These are phyloP conservation scores for Cardiospermum halicacabum DNA, from an alignment of 345 rosid species.

Conservation along the genomic window DNA sequence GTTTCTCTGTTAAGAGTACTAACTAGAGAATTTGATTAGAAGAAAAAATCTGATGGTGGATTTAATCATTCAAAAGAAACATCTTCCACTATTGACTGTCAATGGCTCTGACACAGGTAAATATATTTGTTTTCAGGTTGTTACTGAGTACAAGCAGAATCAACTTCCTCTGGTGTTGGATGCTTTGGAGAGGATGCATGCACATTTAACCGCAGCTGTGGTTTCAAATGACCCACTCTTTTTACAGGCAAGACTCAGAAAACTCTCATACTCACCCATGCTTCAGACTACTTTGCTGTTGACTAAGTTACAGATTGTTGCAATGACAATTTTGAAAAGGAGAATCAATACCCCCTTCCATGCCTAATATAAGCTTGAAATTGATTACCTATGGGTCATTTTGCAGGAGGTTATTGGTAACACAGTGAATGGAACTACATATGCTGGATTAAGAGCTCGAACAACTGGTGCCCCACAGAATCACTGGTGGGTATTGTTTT, in stretches of 20 bases:
- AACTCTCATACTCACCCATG: background rate
- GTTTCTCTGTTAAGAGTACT: background rate
- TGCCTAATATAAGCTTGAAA: no score
- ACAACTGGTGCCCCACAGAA: conserved; percentile 99
- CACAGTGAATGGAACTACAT: conserved; percentile 89
- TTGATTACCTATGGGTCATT: conserved; percentile 1
- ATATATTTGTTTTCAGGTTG: conserved; percentile 39
- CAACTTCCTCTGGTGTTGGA: conserved; percentile 79
- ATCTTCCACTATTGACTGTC: background rate
- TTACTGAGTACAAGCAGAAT: conserved; percentile 74
- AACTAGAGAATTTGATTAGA: no score
- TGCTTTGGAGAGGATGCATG: conserved; percentile 90
- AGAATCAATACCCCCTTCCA: background rate
- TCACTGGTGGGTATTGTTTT: conserved; percentile 60
- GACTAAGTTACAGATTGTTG: no score
- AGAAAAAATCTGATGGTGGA: no score
- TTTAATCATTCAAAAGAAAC: no score
- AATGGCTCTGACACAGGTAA: background rate
- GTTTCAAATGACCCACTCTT: conserved; percentile 88
- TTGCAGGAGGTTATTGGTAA: conserved; percentile 86
- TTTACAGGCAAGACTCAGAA: conserved; percentile 58
- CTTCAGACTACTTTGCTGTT: background rate
- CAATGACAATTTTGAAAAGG: background rate
- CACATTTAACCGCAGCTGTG: conserved; percentile 93
- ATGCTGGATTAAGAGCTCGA: conserved; percentile 92